Percentiles rank a stretch among this genome's conserved stretches.
These are phyloP conservation scores for Mycena capillaripes DNA, from an alignment of 768 basidiomycete species.

Conservation along the genomic window DNA sequence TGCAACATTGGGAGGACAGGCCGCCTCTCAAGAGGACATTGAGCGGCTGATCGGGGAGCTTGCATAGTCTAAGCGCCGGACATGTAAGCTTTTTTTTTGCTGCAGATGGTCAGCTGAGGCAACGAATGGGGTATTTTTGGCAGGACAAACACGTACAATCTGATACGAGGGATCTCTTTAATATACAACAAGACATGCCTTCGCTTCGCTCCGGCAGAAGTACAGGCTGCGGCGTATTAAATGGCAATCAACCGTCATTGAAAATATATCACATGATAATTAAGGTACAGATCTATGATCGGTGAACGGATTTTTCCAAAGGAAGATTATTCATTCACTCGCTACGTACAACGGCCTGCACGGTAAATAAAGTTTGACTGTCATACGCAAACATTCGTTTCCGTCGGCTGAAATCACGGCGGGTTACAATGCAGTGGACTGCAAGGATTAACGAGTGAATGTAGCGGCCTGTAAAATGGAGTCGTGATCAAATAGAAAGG, in stretches of 20 bases:
- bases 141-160: no score
- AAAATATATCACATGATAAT: conserved; percentile 1
- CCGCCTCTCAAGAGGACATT: no score
- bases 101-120: no score
- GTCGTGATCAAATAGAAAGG: neutral
- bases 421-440: neutral
- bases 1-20: no score
- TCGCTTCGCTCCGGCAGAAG: no score
- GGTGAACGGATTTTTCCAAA: conserved; percentile 3
- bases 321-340: neutral
- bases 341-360: neutral
- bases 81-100: no score
- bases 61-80: no score
- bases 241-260: neutral
- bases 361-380: conserved; percentile 1
- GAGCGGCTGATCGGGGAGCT: no score
- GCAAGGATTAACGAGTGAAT: conserved; percentile 2
- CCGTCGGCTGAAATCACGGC: neutral
- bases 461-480: neutral
- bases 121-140: no score
- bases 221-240: neutral
- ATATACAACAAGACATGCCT: no score
- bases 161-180: no score
- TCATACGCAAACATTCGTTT: neutral
- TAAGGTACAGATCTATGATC: conserved; percentile 3